Evolutionary conservation across 2,329 filamentous ascomycete species (phyloP), one percentile per base, ranked within the genome.

Genomic region (Sclerotinia minor): DNA sequence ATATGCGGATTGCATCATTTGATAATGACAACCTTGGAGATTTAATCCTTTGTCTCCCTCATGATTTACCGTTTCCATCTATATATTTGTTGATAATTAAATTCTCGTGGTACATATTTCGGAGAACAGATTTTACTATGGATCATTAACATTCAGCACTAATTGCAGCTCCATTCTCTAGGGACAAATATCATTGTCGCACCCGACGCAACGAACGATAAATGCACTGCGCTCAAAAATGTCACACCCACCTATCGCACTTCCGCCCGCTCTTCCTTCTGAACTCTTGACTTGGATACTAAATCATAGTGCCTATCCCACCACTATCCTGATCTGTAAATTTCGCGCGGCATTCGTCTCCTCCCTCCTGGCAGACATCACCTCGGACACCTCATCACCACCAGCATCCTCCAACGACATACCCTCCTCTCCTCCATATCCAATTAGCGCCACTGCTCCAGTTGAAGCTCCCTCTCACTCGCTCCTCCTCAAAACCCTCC

Each of bases 271-370:
- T 26, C 81, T 83, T 2, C 87, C 84, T 6, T 82, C 83, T 11
- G 83, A 89, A 73, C 81, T 96, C 55, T 81, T 96, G 59, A 80
- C 84, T 64, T 84, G 88, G 75, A 79, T 94, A 64, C 79, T 94
- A 65, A 77, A 83, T 5, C 78, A 82, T 50, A 83, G 88, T 68
- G 72, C 77, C 4, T 77, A 85, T 66, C 85, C 86, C 2, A 89
- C 88, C 0, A 90, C 87, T 0, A 78, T 97, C 57, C 78, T 97
- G 69, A 80, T 97, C 70, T 93, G 92, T 77, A 87, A 84, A 21
- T 82, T 86, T 0, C 86, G 85, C 68, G 79, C 84, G 0, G 82
- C 83, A 2, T 96, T 97, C 74, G 77, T 93, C 15, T 76, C 82
- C 2, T 81, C 87, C 26, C 80, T 94, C 26, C 74, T 81, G 49